Evolutionary conservation across 23 red algal species (phyloP), one percentile per base, ranked within the genome.

Genomic region (Chondrus crispus): DNA sequence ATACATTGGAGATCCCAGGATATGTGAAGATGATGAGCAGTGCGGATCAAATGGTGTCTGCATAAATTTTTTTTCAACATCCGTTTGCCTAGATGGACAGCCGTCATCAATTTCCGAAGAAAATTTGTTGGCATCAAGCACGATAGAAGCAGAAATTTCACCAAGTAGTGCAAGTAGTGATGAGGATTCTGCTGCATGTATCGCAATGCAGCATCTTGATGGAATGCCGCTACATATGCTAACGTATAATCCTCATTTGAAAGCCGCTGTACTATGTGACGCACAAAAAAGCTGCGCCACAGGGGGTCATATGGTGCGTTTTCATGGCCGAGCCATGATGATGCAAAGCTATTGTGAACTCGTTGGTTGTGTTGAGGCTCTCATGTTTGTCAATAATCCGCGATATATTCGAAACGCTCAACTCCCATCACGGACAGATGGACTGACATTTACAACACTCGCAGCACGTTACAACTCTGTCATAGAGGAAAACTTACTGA

Each of bases 261-360:
- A 2, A 4, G 81, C 81, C 20, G 6, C 4, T 2, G 57, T 84
- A 20, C 51, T 84, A 5, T 84, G 80, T 28, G 80, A 84, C 50
- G 50, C 46, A 40, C 10, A 84, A 13, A 32, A 62, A 5, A 84
- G 45, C 35, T 84, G 80, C 35, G 80, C 80, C 50, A 84, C 80
- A 26, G 19, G 12, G 5, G 80, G 80, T 9, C 80, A 84, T 32
- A 64, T 84, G 57, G 80, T 84, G 28, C 6, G 57, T 9, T 84
- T 60, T 32, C 12, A 32, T 3, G 80, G 41, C 3, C 50, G 57
- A n/a, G 57, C 57, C 46, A 84, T 84, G 80, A 84, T 84, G 80
- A 84, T 84, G 80, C 14, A 32, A 3, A 30, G 50, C 2, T 84
- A 84, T 36, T 84, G 80, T 40, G 52, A 16, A 16, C 14, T 57